Percentiles rank a stretch among this genome's conserved stretches.
Evolutionary conservation across 306 rosid genomes (phyloP).

Genomic region (Cucurbita maxima): DNA sequence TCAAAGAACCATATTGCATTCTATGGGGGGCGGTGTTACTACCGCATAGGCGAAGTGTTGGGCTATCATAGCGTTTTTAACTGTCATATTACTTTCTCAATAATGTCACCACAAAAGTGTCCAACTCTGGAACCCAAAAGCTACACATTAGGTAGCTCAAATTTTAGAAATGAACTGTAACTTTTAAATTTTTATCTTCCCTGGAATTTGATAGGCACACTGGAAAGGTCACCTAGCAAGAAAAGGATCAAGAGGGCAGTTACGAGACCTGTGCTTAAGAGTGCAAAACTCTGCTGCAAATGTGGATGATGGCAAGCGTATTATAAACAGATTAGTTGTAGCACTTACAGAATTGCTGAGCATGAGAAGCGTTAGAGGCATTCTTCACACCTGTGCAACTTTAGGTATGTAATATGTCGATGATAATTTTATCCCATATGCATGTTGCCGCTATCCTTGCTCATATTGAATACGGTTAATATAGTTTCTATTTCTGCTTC

Average conservation of each 20-base stretch:
- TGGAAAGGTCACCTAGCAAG: slow-evolving; percentile 78
- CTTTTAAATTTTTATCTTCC: neutral
- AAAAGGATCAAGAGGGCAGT: slow-evolving; percentile 40
- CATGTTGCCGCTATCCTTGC: neutral
- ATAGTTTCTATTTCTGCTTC: neutral
- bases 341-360: slow-evolving; percentile 41
- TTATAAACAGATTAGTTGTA: slow-evolving; percentile 50
- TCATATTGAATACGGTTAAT: neutral
- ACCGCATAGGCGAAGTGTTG: neutral
- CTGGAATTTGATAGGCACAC: slow-evolving; percentile 29
- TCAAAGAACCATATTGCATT: neutral
- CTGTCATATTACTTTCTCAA: neutral
- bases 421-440: neutral
- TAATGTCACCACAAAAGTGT: neutral
- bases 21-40: neutral
- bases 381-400: slow-evolving; percentile 67
- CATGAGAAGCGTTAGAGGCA: slow-evolving; percentile 44
- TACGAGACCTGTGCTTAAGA: slow-evolving; percentile 58
- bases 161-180: neutral
- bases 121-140: neutral
- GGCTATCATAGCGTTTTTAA: neutral
- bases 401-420: slow-evolving; percentile 37
- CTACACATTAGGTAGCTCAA: neutral
- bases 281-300: slow-evolving; percentile 51
- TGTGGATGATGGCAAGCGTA: slow-evolving; percentile 72